Percentiles rank a stretch among this genome's conserved stretches.
These are phyloP conservation scores for Flaveria bidentis DNA, from an alignment of 129 eudicot species.

Conservation along the genomic window DNA sequence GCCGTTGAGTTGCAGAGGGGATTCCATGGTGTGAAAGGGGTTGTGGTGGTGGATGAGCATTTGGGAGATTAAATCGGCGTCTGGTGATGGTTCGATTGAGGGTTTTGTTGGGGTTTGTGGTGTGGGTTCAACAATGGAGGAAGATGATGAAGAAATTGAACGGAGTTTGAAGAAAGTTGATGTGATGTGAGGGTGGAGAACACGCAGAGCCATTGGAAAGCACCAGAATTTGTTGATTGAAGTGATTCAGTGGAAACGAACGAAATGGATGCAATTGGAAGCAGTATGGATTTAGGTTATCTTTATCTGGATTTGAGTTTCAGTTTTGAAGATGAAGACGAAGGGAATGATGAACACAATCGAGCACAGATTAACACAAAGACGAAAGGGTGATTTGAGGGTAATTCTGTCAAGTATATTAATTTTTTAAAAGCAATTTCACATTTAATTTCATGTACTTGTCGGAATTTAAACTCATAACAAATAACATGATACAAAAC, in stretches of 20 bases:
- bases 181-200: constrained; percentile 6
- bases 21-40: constrained; percentile 86
- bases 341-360: too few species aligned
- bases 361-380: too few species aligned
- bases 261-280: too few species aligned
- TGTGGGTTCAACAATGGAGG: constrained; percentile 12
- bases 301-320: too few species aligned
- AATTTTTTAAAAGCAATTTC: too few species aligned
- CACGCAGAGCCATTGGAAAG: constrained; percentile 24
- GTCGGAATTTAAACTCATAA: too few species aligned
- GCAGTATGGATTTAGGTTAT: too few species aligned
- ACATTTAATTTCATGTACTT: too few species aligned
- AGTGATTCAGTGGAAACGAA: too few species aligned
- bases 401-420: background rate
- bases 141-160: constrained; percentile 20
- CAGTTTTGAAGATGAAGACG: too few species aligned
- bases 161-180: constrained; percentile 1
- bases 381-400: background rate
- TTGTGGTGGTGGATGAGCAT: constrained; percentile 79
- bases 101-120: constrained; percentile 39
- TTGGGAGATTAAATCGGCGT: constrained; percentile 68
- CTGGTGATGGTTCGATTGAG: constrained; percentile 47
- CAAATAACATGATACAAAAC: too few species aligned
- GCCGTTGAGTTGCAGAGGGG: constrained; percentile 74
- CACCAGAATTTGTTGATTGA: too few species aligned